Conservation (phyloP, 176 grass and related monocot species). For the Triticum monococcum region DNA sequence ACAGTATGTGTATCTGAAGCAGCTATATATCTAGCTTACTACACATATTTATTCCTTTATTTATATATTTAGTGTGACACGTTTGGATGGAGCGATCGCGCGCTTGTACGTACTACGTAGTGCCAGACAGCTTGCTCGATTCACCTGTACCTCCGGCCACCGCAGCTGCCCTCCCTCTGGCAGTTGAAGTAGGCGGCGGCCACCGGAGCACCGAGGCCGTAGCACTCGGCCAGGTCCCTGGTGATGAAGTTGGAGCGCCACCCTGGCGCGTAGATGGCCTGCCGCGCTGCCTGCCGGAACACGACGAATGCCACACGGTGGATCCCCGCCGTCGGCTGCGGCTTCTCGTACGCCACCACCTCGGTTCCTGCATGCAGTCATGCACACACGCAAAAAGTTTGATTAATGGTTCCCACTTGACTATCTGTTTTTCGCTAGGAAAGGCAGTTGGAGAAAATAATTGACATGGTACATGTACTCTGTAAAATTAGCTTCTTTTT, state of each 20-base stretch:
- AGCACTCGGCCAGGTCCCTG: slow-evolving; percentile 52
- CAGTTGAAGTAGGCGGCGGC: slow-evolving; percentile 66
- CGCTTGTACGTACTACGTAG: no score
- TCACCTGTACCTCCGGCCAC: slow-evolving; percentile 64
- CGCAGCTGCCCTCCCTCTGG: slow-evolving; percentile 69
- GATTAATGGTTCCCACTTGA: no score
- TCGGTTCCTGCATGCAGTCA: slow-evolving; percentile 34
- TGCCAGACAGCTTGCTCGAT: neutral
- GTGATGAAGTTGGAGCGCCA: slow-evolving; percentile 75
- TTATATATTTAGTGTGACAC: no score
- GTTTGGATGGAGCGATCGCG: no score
- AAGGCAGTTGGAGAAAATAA: no score
- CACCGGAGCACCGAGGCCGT: slow-evolving; percentile 46
- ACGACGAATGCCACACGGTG: slow-evolving; percentile 65
- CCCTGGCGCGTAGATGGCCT: slow-evolving; percentile 50
- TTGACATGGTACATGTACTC: no score
- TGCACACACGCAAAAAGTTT: neutral
- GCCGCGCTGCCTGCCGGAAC: slow-evolving; percentile 48
- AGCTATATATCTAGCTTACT: no score
- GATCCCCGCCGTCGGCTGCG: slow-evolving; percentile 49
- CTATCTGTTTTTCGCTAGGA: no score
- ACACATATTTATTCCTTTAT: no score
- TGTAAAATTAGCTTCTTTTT: neutral
- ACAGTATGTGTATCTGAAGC: no score
- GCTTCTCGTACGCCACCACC: slow-evolving; percentile 51